Conservation (phyloP, 768 basidiomycete species). For the Lentinula guzmanii region DNA sequence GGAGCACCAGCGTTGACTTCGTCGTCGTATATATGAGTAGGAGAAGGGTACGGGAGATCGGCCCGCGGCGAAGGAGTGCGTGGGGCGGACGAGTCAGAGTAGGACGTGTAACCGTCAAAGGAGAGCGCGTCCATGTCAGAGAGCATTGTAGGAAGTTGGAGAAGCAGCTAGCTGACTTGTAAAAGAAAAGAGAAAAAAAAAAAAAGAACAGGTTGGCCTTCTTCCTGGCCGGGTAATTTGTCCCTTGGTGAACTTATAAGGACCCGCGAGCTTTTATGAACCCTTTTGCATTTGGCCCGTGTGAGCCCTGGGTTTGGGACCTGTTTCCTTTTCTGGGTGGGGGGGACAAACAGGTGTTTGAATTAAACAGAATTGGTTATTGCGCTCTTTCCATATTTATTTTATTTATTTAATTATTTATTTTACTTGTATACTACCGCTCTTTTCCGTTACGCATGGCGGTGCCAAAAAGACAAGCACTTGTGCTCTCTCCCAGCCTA, state of each 20-base stretch:
- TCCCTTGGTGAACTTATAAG: neutral
- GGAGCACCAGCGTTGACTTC: conserved; percentile 31
- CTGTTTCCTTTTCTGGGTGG: neutral
- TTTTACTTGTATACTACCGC: neutral
- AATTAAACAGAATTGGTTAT: neutral
- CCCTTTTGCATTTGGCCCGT: neutral
- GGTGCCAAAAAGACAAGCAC: neutral
- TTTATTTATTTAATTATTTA: neutral
- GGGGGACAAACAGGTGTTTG: neutral
- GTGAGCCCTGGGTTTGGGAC: neutral
- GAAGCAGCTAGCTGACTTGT: neutral
- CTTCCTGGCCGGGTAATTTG: neutral
- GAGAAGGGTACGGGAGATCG: conserved; percentile 25
- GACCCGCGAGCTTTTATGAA: neutral
- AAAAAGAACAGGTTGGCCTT: too few species aligned
- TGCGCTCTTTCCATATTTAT: neutral
- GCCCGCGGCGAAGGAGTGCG: conserved; percentile 66
- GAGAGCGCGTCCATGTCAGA: conserved; percentile 33
- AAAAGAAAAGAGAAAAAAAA: neutral
- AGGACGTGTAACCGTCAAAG: conserved; percentile 60
- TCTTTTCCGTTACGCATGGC: neutral
- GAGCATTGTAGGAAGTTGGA: neutral
- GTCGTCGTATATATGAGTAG: conserved; percentile 29
- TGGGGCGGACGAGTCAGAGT: conserved; percentile 64
- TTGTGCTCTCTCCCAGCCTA: too few species aligned